Evolutionary conservation across 1,284 basidiomycete species (phyloP).

Genomic region (Ganoderma lingzhi): DNA sequence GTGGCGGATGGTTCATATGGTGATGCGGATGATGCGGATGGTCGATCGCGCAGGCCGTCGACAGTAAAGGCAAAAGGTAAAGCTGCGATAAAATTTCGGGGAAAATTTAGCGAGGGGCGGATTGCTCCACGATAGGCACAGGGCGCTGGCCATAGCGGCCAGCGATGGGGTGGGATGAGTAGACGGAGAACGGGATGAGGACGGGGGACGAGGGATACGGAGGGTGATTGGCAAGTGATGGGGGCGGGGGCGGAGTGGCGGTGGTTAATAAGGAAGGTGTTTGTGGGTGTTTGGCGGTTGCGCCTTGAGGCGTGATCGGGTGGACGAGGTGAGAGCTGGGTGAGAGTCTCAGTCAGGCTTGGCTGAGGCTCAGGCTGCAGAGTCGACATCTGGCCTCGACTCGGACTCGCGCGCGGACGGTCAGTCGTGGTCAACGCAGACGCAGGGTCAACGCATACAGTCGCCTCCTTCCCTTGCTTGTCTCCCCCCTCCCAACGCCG

Average conservation of each 20-base stretch:
- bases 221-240: background rate
- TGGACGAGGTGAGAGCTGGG: background rate
- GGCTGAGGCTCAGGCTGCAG: no score
- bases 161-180: background rate
- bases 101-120: slow-evolving; percentile 1
- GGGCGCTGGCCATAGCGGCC: background rate
- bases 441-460: background rate
- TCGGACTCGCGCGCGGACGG: slow-evolving; percentile 14
- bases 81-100: slow-evolving; percentile 5
- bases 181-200: background rate
- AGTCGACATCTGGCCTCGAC: slow-evolving; percentile 11
- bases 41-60: slow-evolving; percentile 4
- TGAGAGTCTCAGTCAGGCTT: no score
- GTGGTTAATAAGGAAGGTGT: slow-evolving; percentile 25
- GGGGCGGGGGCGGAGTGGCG: slow-evolving; percentile 4
- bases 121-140: background rate
- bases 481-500: slow-evolving; percentile 1
- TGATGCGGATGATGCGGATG: slow-evolving; percentile 3
- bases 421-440: slow-evolving; percentile 7
- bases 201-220: background rate
- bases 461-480: slow-evolving; percentile 5
- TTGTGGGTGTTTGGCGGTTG: slow-evolving; percentile 17
- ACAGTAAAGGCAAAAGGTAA: slow-evolving; percentile 13
- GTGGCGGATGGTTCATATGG: slow-evolving; percentile 4
- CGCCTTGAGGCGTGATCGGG: slow-evolving; percentile 9